Base-by-base conservation (phyloP, 1,139 yeast genomes). In the Scheffersomyces titani region DNA sequence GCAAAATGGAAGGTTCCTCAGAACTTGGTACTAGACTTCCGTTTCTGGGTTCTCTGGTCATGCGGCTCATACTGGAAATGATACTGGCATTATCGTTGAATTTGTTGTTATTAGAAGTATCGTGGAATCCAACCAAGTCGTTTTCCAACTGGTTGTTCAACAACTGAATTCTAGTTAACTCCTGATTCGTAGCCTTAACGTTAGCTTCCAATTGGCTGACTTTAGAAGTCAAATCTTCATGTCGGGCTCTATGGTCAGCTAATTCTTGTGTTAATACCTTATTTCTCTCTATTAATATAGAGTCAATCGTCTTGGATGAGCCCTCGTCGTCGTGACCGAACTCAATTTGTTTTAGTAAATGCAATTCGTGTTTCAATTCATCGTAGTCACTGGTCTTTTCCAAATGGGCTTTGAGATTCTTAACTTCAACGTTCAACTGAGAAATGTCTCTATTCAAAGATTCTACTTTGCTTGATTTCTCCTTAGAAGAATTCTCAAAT, bases 321-420 rank as follows among this genome's bases (percentile, higher is more conserved):
- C 49, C 60, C 1, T 54, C 58, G 5, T 51, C 70, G 7, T 67
- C 74, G 57, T 75, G 81, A 16, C 87, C 94, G 73, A 90, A 89
- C 66, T 90, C 92, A 49, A 91, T 87, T 61, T 87, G 87, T 66
- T 90, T 87, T 59, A 93, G 71, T 30, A 92, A 83, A 20, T 81
- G 83, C 58, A 92, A 75, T 66, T 92, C 97, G 53, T 83, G 83
- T 70, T 90, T 92, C 53, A 92, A 71, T 61, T 90, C 92, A 55
- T 89, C 92, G 70, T 93, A 92, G 68, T 89, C 93, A 3, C 78
- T 73, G 44, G 84, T 81, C 49, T 73, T 70, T 2, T 73, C 74
- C 51, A 86, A 67, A 55, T 81, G 80, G 55, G 68, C 70, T 63
- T 84, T 83, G 61, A 89, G 75, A 36, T 73, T 69, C 13, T 75